A percentile compares a stretch with the other conserved stretches of the same genome.
phyloP scores from a whole-genome alignment of 2,329 filamentous ascomycete species.

The Emmonsiellopsis sp. region DNA sequence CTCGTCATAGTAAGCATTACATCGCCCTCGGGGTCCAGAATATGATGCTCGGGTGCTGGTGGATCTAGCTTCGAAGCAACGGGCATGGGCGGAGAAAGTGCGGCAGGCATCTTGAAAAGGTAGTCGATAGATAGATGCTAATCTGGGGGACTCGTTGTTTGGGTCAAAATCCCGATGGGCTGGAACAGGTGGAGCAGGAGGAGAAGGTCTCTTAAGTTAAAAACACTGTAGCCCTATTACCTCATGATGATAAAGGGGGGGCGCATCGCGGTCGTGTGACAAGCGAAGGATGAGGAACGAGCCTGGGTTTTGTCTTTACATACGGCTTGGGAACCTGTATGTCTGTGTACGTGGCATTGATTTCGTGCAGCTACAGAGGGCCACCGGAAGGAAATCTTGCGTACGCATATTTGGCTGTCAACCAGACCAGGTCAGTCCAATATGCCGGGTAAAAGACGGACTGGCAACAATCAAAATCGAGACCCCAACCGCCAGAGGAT shows the following conservation, averaged over 20 bases:
- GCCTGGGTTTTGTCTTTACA: neutral
- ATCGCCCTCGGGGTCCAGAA: slow-evolving; percentile 12
- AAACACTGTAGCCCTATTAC: neutral
- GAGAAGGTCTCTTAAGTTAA: neutral
- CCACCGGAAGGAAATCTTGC: neutral
- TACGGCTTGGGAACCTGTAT: neutral
- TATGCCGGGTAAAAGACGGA: neutral
- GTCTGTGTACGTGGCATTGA: neutral
- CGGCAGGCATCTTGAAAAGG: slow-evolving; percentile 9
- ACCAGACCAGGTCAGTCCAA: neutral
- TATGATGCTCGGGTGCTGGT: slow-evolving; percentile 5
- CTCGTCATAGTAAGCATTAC: slow-evolving; percentile 10
- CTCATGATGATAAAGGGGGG: neutral
- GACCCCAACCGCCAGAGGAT: neutral
- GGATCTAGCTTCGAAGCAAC: neutral
- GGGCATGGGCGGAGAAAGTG: slow-evolving; percentile 4
- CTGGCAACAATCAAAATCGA: neutral
- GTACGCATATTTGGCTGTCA: neutral
- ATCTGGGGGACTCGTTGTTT: neutral
- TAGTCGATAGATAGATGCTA: neutral
- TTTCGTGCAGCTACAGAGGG: neutral
- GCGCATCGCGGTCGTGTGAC: neutral
- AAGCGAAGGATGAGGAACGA: neutral
- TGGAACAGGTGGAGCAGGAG: neutral
- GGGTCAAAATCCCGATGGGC: neutral